phyloP scores from a whole-genome alignment of 495 filamentous ascomycete species.

The Hypomontagnella monticulosa region DNA sequence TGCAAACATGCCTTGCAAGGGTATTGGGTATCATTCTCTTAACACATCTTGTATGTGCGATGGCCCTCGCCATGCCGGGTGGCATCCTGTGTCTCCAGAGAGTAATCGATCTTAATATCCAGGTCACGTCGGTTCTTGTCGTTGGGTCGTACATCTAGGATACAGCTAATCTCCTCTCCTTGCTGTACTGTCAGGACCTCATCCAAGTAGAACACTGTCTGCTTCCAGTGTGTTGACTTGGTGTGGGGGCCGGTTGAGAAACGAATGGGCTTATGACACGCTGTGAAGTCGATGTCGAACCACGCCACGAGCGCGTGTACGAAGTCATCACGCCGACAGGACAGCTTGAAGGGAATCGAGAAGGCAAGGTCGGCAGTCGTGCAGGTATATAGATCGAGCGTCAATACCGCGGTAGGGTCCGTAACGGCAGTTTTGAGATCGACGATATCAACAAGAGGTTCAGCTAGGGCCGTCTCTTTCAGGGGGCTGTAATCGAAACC shows the following conservation, averaged over 20 bases:
- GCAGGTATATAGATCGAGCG: conserved; percentile 77
- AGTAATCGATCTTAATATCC: conserved; percentile 88
- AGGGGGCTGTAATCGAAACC: conserved; percentile 80
- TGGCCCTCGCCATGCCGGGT: conserved; percentile 72
- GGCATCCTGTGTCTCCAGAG: conserved; percentile 76
- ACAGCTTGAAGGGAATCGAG: conserved; percentile 70
- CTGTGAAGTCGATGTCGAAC: conserved; percentile 98
- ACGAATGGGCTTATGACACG: conserved; percentile 85
- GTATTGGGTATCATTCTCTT: neutral
- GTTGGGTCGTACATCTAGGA: conserved; percentile 85
- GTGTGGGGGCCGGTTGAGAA: conserved; percentile 91
- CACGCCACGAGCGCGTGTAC: conserved; percentile 95
- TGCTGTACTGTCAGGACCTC: conserved; percentile 86
- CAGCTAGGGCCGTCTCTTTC: conserved; percentile 74
- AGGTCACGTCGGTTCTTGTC: conserved; percentile 93
- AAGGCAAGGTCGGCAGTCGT: conserved; percentile 72
- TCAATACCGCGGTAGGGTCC: conserved; percentile 71
- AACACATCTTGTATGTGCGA: conserved; percentile 92
- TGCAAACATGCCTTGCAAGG: neutral
- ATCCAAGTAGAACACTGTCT: conserved; percentile 89
- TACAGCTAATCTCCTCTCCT: conserved; percentile 75
- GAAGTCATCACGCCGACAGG: conserved; percentile 82
- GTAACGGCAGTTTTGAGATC: conserved; percentile 80
- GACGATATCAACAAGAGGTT: conserved; percentile 77
- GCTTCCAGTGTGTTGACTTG: conserved; percentile 95